These are phyloP conservation scores for Dothideomycetes sp. DNA, from an alignment of 2,329 filamentous ascomycete genomes.

Conservation along the genomic window DNA sequence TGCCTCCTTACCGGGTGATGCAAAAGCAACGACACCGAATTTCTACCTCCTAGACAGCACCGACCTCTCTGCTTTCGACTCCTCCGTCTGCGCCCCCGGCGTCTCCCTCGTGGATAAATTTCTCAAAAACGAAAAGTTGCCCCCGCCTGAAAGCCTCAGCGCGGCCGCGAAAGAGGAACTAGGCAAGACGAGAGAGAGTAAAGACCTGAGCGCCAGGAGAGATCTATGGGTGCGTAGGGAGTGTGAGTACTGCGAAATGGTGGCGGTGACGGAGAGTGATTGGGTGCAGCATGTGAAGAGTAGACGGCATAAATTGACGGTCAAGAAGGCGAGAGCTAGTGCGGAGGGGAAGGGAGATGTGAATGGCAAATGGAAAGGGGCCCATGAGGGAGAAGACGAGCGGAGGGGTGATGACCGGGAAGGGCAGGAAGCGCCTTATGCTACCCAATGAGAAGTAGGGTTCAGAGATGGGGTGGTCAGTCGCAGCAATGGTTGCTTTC, in stretches of 20 bases:
- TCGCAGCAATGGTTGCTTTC: too few species aligned
- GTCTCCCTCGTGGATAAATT: conserved; percentile 52
- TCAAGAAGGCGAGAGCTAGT: conserved; percentile 12
- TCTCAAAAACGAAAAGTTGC: conserved; percentile 40
- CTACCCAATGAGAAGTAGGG: too few species aligned
- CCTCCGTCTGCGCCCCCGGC: conserved; percentile 56
- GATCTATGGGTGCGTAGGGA: conserved; percentile 41
- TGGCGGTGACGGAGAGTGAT: conserved; percentile 43
- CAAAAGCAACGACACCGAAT: conserved; percentile 38
- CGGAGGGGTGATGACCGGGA: background rate
- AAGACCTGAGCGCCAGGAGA: conserved; percentile 29
- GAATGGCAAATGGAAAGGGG: background rate
- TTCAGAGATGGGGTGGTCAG: too few species aligned
- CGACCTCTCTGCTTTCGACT: conserved; percentile 49
- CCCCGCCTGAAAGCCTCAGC: conserved; percentile 46
- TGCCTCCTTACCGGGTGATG: too few species aligned
- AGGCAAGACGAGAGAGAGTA: conserved; percentile 43
- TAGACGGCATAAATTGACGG: conserved; percentile 36
- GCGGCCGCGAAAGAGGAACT: conserved; percentile 45
- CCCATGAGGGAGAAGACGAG: background rate
- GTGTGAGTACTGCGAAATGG: conserved; percentile 61
- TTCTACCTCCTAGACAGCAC: conserved; percentile 78
- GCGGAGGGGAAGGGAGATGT: background rate
- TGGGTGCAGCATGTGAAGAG: conserved; percentile 48
- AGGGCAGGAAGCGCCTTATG: background rate